Evolutionary conservation across 306 rosid genomes (phyloP).

Genomic region (Acacia melanoxylon): DNA sequence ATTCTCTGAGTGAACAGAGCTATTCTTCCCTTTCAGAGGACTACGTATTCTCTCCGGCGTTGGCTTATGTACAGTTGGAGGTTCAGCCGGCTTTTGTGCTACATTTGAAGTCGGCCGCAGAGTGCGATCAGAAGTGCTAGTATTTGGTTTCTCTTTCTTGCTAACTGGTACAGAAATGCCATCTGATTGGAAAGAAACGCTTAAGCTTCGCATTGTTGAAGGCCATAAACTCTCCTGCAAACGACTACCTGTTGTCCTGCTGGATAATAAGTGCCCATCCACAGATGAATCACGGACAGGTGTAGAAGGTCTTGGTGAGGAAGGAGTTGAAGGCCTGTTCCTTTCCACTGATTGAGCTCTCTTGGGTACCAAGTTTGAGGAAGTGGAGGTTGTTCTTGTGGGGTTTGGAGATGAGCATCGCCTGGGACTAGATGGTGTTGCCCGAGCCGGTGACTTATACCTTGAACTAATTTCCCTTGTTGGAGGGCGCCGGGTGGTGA

Average conservation of each 20-base stretch:
- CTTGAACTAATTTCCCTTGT: constrained; percentile 74
- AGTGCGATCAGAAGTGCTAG: constrained; percentile 60
- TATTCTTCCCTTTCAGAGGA: constrained; percentile 67
- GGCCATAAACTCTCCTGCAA: constrained; percentile 83
- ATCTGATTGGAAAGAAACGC: constrained; percentile 88
- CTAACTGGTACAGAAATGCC: constrained; percentile 72
- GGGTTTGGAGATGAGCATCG: constrained; percentile 72
- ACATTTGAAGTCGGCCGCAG: constrained; percentile 79
- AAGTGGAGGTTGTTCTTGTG: constrained; percentile 48
- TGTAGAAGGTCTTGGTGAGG: constrained; percentile 70
- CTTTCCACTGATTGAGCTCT: constrained; percentile 71
- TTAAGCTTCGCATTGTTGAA: constrained; percentile 89
- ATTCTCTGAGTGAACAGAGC: constrained; percentile 74
- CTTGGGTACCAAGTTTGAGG: constrained; percentile 53
- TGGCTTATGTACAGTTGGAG: constrained; percentile 50
- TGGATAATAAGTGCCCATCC: constrained; percentile 44
- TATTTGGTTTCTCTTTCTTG: constrained; percentile 72
- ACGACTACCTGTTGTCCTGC: constrained; percentile 46
- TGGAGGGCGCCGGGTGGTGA: constrained; percentile 44
- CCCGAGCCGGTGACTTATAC: constrained; percentile 59
- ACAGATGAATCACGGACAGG: constrained; percentile 62
- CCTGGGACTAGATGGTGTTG: constrained; percentile 43
- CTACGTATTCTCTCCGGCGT: constrained; percentile 83
- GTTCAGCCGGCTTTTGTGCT: constrained; percentile 56
- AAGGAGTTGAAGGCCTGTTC: constrained; percentile 76